Percentiles rank a stretch among this genome's conserved stretches.
These are phyloP conservation scores for Claviceps arundinis DNA, from an alignment of 2,329 filamentous ascomycete genomes.

Conservation along the genomic window DNA sequence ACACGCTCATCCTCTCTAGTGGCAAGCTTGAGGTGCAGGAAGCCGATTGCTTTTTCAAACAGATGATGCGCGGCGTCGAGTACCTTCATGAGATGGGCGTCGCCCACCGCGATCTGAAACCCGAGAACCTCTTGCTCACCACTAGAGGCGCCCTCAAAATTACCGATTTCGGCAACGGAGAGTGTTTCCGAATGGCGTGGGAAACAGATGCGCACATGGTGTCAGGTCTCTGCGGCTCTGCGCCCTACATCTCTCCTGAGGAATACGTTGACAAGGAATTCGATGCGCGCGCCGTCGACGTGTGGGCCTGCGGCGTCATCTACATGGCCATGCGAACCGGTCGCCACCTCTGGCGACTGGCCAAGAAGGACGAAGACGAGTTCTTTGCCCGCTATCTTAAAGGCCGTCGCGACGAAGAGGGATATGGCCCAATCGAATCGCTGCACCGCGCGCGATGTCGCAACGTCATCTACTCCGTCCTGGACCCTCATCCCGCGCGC, in stretches of 20 bases:
- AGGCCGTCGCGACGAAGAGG: slow-evolving; percentile 84
- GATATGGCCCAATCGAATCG: slow-evolving; percentile 92
- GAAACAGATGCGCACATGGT: slow-evolving; percentile 98
- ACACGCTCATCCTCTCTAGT: slow-evolving; percentile 81
- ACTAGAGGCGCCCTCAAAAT: slow-evolving; percentile 91
- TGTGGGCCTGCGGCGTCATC: slow-evolving; percentile 97
- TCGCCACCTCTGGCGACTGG: slow-evolving; percentile 90
- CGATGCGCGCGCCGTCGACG: slow-evolving; percentile 90
- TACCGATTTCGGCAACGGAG: slow-evolving; percentile 95
- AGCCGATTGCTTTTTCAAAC: slow-evolving; percentile 97
- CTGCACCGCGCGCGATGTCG: slow-evolving; percentile 88
- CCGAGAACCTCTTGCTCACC: slow-evolving; percentile 88
- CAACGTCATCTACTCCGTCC: slow-evolving; percentile 97
- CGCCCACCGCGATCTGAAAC: slow-evolving; percentile 90
- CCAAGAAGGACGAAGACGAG: slow-evolving; percentile 91
- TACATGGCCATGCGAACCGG: slow-evolving; percentile 99
- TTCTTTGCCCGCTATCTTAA: slow-evolving; percentile 93
- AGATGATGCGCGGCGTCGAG: slow-evolving; percentile 96
- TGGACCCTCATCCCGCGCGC: slow-evolving; percentile 84
- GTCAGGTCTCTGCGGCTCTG: slow-evolving; percentile 87
- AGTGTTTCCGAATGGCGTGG: slow-evolving; percentile 99
- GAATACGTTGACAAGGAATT: slow-evolving; percentile 95
- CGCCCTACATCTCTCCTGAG: slow-evolving; percentile 93
- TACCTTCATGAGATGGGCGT: slow-evolving; percentile 99
- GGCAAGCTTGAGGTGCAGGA: slow-evolving; percentile 85